phyloP scores from a whole-genome alignment of 2,329 filamentous ascomycete species.

The Lachnum nothofagi region DNA sequence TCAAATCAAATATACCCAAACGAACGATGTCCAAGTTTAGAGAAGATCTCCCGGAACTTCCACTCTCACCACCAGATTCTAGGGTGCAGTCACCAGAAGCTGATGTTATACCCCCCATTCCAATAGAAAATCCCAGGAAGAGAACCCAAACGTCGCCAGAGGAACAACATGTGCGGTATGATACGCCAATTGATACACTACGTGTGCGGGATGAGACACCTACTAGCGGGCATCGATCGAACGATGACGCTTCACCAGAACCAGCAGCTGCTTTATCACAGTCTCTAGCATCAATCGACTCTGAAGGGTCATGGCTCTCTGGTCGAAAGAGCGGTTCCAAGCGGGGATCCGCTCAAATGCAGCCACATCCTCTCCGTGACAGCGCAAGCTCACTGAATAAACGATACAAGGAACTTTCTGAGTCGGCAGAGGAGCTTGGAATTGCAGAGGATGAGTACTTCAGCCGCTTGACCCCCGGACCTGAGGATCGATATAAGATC shows the following conservation, averaged over 20 bases:
- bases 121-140: constrained; percentile 19
- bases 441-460: constrained; percentile 72
- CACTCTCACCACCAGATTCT: constrained; percentile 79
- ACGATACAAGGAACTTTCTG: constrained; percentile 48
- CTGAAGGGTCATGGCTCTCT: constrained; percentile 92
- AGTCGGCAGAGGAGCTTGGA: constrained; percentile 61
- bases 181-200: constrained; percentile 40
- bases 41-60: constrained; percentile 84
- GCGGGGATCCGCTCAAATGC: constrained; percentile 43
- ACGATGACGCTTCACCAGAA: constrained; percentile 47
- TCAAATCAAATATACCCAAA: constrained; percentile 51
- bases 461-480: constrained; percentile 45
- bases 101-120: constrained; percentile 39
- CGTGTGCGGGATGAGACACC: constrained; percentile 41
- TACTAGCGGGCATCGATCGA: constrained; percentile 39
- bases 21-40: constrained; percentile 86
- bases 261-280: constrained; percentile 57
- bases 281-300: constrained; percentile 90
- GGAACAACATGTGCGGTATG: constrained; percentile 40
- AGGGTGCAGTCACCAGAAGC: constrained; percentile 72
- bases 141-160: constrained; percentile 27
- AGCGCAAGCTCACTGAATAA: constrained; percentile 40
- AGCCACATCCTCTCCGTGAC: constrained; percentile 35
- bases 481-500: constrained; percentile 27
- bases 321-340: constrained; percentile 54